Evolutionary conservation across 1,284 basidiomycete genomes (phyloP), one percentile per base, ranked within the genome.

Genomic region (Waitea zeae): DNA sequence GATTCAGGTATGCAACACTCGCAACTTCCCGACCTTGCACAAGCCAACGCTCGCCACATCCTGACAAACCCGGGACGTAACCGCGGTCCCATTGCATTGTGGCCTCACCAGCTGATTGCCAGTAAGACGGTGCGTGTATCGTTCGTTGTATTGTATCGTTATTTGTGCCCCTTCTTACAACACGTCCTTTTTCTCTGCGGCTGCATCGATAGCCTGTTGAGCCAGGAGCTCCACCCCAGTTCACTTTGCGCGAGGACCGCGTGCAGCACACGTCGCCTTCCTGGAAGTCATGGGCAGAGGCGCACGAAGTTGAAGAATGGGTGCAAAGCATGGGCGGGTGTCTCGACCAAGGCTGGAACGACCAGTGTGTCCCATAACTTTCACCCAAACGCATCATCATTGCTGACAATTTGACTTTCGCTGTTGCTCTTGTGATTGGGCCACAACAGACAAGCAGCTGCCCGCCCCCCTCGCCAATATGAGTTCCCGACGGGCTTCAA

Each of bases 401-500:
- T 34, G 31, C 37, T 20, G 22, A 19, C 18, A 37, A 24, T 35
- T 36, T 37, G 17, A 31, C 18, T 37, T 17, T 31, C 20, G 33
- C 27, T 27, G 13, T 14, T 24, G 17, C 14, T 31, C 13, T 35
- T 39, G 2, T 41, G n/a, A n/a, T n/a, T n/a, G n/a, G n/a, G n/a
- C n/a, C n/a, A n/a, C n/a, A n/a, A n/a, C n/a, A 77, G 76, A 44
- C 54, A 54, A 37, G 69, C 72, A 37, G 58, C 62, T 12, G 54
- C 61, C 38, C 65, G 69, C 31, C 65, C 64, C 14, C 51, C 58
- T 31, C 68, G 64, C 46, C 79, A 67, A 45, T 98, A 92, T 59
- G 95, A 99, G 58, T 97, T 99, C 61, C 88, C 95, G 0, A 88
- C 88, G 31, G 95, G 95, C 2, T 95, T 79, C 59, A 88, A 80